Percentiles rank a stretch among this genome's conserved stretches.
phyloP scores from a whole-genome alignment of 208 protist genomes.

The Trypanosoma cruzi region DNA sequence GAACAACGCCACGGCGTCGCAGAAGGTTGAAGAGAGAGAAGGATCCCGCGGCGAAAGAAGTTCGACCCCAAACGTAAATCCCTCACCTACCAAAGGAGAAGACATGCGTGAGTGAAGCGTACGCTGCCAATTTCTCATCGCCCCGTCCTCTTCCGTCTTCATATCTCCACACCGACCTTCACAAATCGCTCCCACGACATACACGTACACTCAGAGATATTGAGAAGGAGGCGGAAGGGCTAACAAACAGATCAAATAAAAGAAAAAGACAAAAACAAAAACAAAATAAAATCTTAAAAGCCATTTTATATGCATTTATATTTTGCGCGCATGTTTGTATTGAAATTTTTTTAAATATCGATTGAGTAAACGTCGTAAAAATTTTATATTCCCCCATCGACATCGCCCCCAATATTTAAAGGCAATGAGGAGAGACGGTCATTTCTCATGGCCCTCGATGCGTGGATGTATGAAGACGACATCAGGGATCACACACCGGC shows the following conservation, averaged over 20 bases:
- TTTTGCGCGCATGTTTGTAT: too few species aligned
- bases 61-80: slow-evolving; percentile 1
- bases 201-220: neutral
- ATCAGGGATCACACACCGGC: too few species aligned
- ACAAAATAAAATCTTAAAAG: too few species aligned
- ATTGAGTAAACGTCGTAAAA: too few species aligned
- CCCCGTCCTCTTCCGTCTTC: neutral
- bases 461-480: too few species aligned
- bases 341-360: too few species aligned
- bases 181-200: neutral
- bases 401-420: too few species aligned
- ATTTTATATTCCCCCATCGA: too few species aligned
- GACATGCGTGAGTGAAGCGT: neutral
- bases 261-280: neutral
- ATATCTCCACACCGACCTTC: neutral
- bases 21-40: neutral
- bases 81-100: neutral
- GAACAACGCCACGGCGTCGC: neutral
- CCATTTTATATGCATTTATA: too few species aligned
- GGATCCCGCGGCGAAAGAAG: neutral
- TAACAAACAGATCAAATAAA: too few species aligned
- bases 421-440: too few species aligned
- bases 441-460: too few species aligned
- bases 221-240: neutral
- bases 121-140: neutral